Percentiles rank a stretch among this genome's conserved stretches.
These are phyloP conservation scores for Microthlaspi erraticum DNA, from an alignment of 345 rosid species.

Conservation along the genomic window DNA sequence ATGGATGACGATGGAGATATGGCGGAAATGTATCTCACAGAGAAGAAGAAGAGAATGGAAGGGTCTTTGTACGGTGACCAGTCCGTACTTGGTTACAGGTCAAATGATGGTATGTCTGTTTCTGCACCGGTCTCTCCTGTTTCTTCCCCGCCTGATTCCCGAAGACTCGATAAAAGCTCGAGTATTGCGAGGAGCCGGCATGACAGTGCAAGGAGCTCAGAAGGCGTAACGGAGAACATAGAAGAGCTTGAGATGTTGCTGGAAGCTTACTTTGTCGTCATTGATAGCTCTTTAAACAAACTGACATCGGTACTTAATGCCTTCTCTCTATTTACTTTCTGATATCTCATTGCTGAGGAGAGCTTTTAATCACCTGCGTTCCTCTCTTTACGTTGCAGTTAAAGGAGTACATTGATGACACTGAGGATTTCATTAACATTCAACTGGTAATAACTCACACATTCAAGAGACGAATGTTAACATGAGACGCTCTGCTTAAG, in stretches of 20 bases:
- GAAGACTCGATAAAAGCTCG: conserved; percentile 83
- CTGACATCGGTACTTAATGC: conserved; percentile 75
- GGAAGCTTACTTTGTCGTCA: conserved; percentile 97
- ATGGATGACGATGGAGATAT: conserved; percentile 99
- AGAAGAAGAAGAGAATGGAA: conserved; percentile 91
- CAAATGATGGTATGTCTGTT: conserved; percentile 74
- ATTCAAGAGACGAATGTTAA: too few species aligned
- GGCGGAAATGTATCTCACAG: conserved; percentile 99
- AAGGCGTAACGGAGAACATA: conserved; percentile 70
- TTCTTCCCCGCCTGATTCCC: conserved; percentile 81
- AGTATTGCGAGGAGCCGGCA: conserved; percentile 94
- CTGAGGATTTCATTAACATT: conserved; percentile 97
- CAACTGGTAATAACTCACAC: conserved; percentile 73
- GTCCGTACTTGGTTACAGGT: conserved; percentile 68
- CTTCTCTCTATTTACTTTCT: background rate
- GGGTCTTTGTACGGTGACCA: conserved; percentile 80
- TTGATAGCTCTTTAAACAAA: conserved; percentile 94
- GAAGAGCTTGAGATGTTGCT: conserved; percentile 99
- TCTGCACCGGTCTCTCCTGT: conserved; percentile 98
- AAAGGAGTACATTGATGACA: conserved; percentile 97
- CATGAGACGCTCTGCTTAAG: background rate
- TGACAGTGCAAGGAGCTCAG: conserved; percentile 87
- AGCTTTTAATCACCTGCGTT: conserved; percentile 1
- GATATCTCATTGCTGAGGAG: background rate
- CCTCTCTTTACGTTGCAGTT: conserved; percentile 53